Base-by-base conservation (phyloP, 2,329 filamentous ascomycete genomes). In the Lecanosticta acicola region DNA sequence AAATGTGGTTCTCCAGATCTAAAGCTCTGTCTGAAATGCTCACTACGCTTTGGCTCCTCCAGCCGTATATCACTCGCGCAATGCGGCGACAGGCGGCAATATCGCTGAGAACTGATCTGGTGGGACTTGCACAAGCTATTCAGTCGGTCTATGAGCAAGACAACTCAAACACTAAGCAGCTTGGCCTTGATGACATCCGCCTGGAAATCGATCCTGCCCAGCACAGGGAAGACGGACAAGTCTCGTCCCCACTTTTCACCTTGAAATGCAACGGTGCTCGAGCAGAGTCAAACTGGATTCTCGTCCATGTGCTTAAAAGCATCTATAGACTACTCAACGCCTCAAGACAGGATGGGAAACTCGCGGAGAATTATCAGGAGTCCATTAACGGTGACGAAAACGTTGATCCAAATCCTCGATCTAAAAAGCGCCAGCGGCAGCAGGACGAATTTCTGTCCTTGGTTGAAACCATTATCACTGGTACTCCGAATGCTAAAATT, bases 131-230 rank as follows among this genome's bases (percentile, higher is more conserved):
- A 26, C 83, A 89, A 36, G 73, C 77, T 3, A 68, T 98, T n/a
- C 84, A 83, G 71, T 70, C 70, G 7, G 91, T 96, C 59, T 97
- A 97, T 65, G 24, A 29, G 24, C 24, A 11, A 5, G 24, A 29
- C 7, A 5, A 29, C 11, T 29, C 24, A 5, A 74, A 79, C 3
- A 80, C 80, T 48, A 82, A 86, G 39, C 79, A 83, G 32, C 73
- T 97, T 9, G 84, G 88, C 53, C 68, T 94, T n/a, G 81, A 87
- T 49, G 86, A 96, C 57, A 63, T 96, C 60, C 74, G 37, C 55
- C 71, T 55, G 63, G 74, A 59, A 56, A 43, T 53, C 44, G 46
- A 41, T 11, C 13, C 29, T 3, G n/a, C n/a, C 9, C 20, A 24
- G 5, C 10, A 36, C 32, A 13, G 20, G 10, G 10, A 20, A 13